phyloP scores from a whole-genome alignment of 768 basidiomycete species.

The Pleurotus citrinopileatus region DNA sequence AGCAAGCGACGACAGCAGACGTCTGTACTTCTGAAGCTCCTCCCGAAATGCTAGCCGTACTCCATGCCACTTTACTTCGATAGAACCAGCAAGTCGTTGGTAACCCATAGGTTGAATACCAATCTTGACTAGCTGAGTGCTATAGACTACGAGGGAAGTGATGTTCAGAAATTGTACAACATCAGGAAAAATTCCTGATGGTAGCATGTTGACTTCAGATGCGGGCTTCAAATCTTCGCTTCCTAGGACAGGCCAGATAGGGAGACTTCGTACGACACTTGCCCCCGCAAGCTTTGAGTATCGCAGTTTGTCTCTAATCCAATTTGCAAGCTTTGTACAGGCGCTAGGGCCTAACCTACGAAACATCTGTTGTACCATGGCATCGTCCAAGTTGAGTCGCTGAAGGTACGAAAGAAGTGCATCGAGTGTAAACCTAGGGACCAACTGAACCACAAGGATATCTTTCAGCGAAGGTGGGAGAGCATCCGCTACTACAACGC shows the following conservation, averaged over 20 bases:
- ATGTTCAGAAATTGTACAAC: not conserved
- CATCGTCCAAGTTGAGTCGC: conserved; percentile 5
- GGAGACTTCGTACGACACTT: conserved; percentile 23
- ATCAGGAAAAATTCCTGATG: conserved; percentile 13
- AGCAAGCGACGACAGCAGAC: not conserved
- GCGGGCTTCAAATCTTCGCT: conserved; percentile 13
- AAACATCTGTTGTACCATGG: no score
- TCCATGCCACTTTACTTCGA: no score
- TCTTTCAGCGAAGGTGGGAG: conserved; percentile 18
- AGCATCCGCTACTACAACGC: conserved; percentile 18
- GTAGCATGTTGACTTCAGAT: conserved; percentile 20
- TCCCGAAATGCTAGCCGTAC: no score
- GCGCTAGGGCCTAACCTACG: no score
- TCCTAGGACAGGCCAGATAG: conserved; percentile 28
- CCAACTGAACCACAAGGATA: conserved; percentile 16
- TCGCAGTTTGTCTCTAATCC: conserved; percentile 23
- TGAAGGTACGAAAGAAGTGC: conserved; percentile 18
- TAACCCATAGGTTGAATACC: conserved; percentile 10
- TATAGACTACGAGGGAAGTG: conserved; percentile 12
- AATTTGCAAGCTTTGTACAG: conserved; percentile 24
- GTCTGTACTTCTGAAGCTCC: no score
- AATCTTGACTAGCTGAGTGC: conserved; percentile 10
- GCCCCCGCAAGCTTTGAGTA: conserved; percentile 12
- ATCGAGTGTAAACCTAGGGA: conserved; percentile 15
- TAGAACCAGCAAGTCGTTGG: conserved; percentile 15